phyloP scores from a whole-genome alignment of 2,329 filamentous ascomycete genomes.

The Aotearoamyces nothofagi region DNA sequence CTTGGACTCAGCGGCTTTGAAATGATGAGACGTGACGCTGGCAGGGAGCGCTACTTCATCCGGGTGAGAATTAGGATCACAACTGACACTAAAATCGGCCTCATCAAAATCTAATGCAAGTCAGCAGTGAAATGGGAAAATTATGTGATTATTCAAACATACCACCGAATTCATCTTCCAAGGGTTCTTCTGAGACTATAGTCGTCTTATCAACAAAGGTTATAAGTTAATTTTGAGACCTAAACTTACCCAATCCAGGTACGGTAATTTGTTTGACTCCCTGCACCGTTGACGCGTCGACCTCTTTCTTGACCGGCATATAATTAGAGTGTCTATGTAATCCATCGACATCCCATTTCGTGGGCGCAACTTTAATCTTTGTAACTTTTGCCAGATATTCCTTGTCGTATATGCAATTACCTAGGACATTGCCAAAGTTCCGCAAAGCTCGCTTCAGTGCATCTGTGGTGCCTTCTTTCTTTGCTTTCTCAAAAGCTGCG shows the following conservation, averaged over 20 bases:
- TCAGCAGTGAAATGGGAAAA: too few relatives aligned
- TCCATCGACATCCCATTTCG: slow-evolving; percentile 63
- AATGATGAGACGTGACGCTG: slow-evolving; percentile 7
- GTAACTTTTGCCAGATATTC: slow-evolving; percentile 82
- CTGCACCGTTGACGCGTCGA: slow-evolving; percentile 13
- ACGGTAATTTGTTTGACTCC: slow-evolving; percentile 12
- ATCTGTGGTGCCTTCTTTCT: slow-evolving; percentile 95
- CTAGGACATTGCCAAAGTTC: slow-evolving; percentile 89
- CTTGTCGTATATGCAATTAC: slow-evolving; percentile 98
- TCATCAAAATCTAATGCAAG: slow-evolving; percentile 52
- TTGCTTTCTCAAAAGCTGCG: slow-evolving; percentile 92
- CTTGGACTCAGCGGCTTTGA: too few relatives aligned
- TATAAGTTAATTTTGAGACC: slow-evolving; percentile 8
- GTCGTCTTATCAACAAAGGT: slow-evolving; percentile 10
- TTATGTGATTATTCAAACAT: slow-evolving; percentile 23
- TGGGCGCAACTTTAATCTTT: slow-evolving; percentile 68
- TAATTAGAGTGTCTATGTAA: slow-evolving; percentile 71
- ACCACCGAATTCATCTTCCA: slow-evolving; percentile 39
- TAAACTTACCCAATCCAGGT: slow-evolving; percentile 9
- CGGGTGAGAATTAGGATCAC: slow-evolving; percentile 48
- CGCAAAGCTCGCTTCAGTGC: slow-evolving; percentile 77
- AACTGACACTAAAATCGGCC: slow-evolving; percentile 55
- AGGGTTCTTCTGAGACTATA: slow-evolving; percentile 21
- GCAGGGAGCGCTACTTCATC: slow-evolving; percentile 51
- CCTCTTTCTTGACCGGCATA: slow-evolving; percentile 13